Base-by-base conservation (phyloP, 2,329 filamentous ascomycete genomes). In the Pseudogymnoascus sp. region DNA sequence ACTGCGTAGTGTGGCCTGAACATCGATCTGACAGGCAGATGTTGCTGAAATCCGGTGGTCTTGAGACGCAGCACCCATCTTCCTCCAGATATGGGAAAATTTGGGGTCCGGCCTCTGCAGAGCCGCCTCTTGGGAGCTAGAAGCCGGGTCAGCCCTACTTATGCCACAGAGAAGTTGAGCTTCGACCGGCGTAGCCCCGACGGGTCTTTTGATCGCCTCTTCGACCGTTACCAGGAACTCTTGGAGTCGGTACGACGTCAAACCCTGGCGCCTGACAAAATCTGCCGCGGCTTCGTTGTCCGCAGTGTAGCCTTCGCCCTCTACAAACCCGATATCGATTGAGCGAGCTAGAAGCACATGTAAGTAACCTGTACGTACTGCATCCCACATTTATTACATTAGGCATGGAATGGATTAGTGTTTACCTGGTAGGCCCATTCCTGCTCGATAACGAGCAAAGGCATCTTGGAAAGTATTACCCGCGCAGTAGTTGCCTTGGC, bases 151-250 rank as follows among this genome's bases (percentile, higher is more conserved):
- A 5, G 16, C 38, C 10, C 38, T 41, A 11, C 38, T 41, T 4
- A 41, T 41, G 10, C 38, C 38, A 22, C 38, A 41, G 16, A 41
- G 38, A 7, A 41, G 16, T 11, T 41, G 38, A 8, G 46, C 22
- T 37, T 37, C 12, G 33, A 11, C 33, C 33, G 33, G 33, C 11
- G 33, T 37, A 14, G 33, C 24, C 10, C n/a, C 38, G 38, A 41
- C 4, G 38, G 38, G 10, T 41, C 38, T 41, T 19, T 11, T 41
- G 16, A 71, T 70, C 28, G 66, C 61, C 33, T 70, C 70, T 16
- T 66, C 60, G 24, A 72, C 59, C 35, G 65, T 61, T 22, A 62
- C 65, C n/a, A 70, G 68, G 5, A 70, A 59, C 24, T 71, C 70
- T 0, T 66, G 7, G 38, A 41, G 10, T 22, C 10, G 7, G 38